phyloP scores from a whole-genome alignment of 306 rosid species.

The Dicorynia guianensis region DNA sequence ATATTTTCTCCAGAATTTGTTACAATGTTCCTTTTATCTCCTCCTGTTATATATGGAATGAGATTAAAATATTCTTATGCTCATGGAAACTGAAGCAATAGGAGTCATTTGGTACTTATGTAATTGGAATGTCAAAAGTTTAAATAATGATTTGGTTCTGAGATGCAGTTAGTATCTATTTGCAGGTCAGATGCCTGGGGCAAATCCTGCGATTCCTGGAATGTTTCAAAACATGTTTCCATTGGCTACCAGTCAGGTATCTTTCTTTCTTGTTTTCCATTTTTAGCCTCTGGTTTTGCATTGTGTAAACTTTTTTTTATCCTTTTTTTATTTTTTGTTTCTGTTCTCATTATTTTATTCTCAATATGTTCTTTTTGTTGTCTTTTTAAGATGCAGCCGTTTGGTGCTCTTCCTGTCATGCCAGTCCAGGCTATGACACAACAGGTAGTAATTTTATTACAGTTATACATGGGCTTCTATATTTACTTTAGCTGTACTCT shows the following conservation, averaged over 20 bases:
- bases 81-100: conserved; percentile 45
- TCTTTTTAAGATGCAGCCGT: conserved; percentile 62
- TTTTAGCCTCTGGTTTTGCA: conserved; percentile 5
- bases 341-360: conserved; percentile 9
- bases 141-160: conserved; percentile 35
- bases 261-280: conserved; percentile 15
- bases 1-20: conserved; percentile 73
- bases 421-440: conserved; percentile 99
- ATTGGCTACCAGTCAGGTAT: conserved; percentile 84
- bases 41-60: conserved; percentile 45
- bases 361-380: conserved; percentile 19
- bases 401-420: conserved; percentile 91
- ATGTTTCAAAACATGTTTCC: conserved; percentile 94
- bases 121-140: conserved; percentile 30
- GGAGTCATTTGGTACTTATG: conserved; percentile 46
- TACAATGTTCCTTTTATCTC: conserved; percentile 53
- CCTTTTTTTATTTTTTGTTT: neutral
- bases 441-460: conserved; percentile 62
- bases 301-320: neutral
- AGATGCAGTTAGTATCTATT: conserved; percentile 37
- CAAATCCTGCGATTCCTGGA: conserved; percentile 85
- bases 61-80: conserved; percentile 49
- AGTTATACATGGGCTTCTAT: neutral
- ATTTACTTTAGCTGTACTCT: neutral
- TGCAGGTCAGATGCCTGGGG: conserved; percentile 91